Base-by-base conservation (phyloP, 148 eudicot genomes). In the Nepenthes gracilis region DNA sequence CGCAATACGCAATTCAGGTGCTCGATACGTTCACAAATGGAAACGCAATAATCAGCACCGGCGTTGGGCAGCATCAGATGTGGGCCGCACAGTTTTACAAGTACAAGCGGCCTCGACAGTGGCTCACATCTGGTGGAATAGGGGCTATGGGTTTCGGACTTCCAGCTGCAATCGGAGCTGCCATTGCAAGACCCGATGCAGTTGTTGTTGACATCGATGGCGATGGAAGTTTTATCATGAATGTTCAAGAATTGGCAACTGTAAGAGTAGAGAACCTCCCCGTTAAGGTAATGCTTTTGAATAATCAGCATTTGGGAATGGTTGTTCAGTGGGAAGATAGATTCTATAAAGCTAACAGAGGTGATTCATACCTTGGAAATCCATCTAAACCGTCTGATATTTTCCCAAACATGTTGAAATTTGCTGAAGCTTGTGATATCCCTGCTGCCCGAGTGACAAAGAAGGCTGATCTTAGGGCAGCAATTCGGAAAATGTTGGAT, bases 71-170 rank as follows among this genome's bases (percentile, higher is more conserved):
- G 36, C 97, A 86, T 60, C 94, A 89, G 71, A 89, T 89, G 94
- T 89, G 97, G 97, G 82, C 94, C 9, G 97, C 94, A 1, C 97
- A 89, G 55, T 72, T 57, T 60, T 86, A 83, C 67, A 89, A 86
- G 69, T 89, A 89, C 60, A 80, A 77, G 5, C 68, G 66, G 43
- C 90, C 97, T 56, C 75, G 97, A 14, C 93, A 89, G 45, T 89
- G 96, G 96, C 59, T 88, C 75, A 83, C 96, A 34, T 88, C 96
- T 0, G 79, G 82, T 57, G 96, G 96, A 7, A 64, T 88, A 33
- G 96, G 96, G 8, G 96, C 96, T 1, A 88, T 88, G 96, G 96
- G 96, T 0, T 88, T 88, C 56, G 96, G 96, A 12, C 79, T 88
- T 48, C 96, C 96, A 12, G 96, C 96, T 38, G 93, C 96, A 6